phyloP scores from a whole-genome alignment of 768 basidiomycete genomes.

The Astraeus odoratus region DNA sequence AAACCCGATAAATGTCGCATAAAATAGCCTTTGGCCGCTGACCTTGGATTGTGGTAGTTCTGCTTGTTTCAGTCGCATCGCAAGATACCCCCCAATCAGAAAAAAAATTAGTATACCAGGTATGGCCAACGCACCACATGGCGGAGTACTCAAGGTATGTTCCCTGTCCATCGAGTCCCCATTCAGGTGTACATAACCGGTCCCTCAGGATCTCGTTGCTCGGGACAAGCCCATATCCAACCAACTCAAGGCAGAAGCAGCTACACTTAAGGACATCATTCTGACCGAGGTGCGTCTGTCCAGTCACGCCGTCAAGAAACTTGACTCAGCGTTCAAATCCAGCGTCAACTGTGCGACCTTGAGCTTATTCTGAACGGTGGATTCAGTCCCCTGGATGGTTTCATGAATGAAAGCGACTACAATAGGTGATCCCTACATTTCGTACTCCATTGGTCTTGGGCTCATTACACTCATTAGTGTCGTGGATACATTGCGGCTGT shows the following conservation, averaged over 20 bases:
- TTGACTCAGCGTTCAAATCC: conserved; percentile 3
- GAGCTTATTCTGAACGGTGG: conserved; percentile 96
- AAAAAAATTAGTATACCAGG: no score
- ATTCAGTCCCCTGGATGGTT: conserved; percentile 97
- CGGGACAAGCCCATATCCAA: conserved; percentile 71
- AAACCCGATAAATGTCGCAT: no score
- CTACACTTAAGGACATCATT: conserved; percentile 62
- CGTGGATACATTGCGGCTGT: conserved; percentile 78
- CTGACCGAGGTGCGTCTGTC: conserved; percentile 70
- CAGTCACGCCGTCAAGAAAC: conserved; percentile 3
- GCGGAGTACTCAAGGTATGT: conserved; percentile 75
- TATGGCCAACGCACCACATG: conserved; percentile 85
- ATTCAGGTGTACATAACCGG: conserved; percentile 3
- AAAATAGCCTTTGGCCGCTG: no score
- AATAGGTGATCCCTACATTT: conserved; percentile 45
- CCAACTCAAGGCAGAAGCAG: conserved; percentile 69
- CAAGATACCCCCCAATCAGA: no score
- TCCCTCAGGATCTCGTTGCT: conserved; percentile 70
- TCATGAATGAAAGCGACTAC: conserved; percentile 91
- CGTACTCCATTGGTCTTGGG: not conserved
- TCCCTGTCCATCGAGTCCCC: conserved; percentile 2
- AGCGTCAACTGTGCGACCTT: conserved; percentile 96
- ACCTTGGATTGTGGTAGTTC: no score
- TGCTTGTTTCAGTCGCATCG: no score
- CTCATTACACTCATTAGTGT: conserved; percentile 52